phyloP scores from a whole-genome alignment of 1,139 yeast species.

The Yamadazyma kanchanaburiensis region DNA sequence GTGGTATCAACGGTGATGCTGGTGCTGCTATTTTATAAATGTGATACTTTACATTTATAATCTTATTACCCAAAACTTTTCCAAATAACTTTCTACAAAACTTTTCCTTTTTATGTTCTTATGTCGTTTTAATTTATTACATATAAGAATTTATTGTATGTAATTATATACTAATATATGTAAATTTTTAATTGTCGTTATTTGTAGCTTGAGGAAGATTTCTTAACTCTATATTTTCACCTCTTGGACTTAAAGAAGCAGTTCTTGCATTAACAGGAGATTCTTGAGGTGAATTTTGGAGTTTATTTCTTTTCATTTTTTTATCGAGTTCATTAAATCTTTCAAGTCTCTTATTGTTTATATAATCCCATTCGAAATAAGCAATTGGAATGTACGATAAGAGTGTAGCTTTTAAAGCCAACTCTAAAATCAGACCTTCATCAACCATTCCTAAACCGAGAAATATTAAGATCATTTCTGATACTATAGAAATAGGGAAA shows the following conservation, averaged over 20 bases:
- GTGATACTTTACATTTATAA: too few relatives aligned
- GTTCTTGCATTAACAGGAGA: slow-evolving; percentile 2
- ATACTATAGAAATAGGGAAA: slow-evolving; percentile 42
- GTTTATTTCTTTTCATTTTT: too few relatives aligned
- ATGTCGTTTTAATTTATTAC: slow-evolving; percentile 7
- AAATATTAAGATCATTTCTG: slow-evolving; percentile 54
- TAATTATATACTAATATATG: too few relatives aligned
- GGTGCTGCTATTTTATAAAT: slow-evolving; percentile 10
- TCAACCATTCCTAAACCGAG: slow-evolving; percentile 45
- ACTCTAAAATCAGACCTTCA: slow-evolving; percentile 28
- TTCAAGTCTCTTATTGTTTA: slow-evolving; percentile 18
- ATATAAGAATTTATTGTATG: too few relatives aligned
- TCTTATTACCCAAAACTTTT: slow-evolving; percentile 11
- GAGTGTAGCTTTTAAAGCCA: slow-evolving; percentile 22
- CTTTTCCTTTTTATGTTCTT: slow-evolving; percentile 7
- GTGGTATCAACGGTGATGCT: slow-evolving; percentile 7
- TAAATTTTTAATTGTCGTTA: too few relatives aligned
- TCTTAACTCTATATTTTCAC: slow-evolving; percentile 11
- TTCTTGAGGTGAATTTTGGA: slow-evolving; percentile 1
- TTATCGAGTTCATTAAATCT: slow-evolving; percentile 17
- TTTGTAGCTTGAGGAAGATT: too few relatives aligned
- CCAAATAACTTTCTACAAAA: slow-evolving; percentile 7
- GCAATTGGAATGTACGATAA: slow-evolving; percentile 36
- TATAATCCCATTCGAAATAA: slow-evolving; percentile 34
- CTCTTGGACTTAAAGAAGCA: slow-evolving; percentile 8